phyloP scores from a whole-genome alignment of 2,329 filamentous ascomycete genomes.

The Annulohypoxylon truncatum region DNA sequence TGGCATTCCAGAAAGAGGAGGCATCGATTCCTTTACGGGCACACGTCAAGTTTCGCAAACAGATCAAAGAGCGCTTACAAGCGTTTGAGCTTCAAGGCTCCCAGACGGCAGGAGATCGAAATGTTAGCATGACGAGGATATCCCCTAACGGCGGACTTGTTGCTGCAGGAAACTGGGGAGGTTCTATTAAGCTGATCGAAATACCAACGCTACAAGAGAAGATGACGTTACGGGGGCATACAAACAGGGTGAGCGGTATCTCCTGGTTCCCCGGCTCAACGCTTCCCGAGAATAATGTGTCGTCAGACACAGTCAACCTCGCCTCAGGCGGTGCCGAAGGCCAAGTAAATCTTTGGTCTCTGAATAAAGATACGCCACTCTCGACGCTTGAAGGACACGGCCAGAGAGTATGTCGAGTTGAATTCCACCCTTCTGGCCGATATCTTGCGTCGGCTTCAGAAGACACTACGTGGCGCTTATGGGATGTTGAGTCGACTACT shows the following conservation, averaged over 20 bases:
- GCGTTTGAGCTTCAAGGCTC: constrained; percentile 92
- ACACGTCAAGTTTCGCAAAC: constrained; percentile 92
- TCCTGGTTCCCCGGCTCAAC: constrained; percentile 91
- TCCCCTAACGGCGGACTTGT: constrained; percentile 85
- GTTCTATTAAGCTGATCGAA: constrained; percentile 85
- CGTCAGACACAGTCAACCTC: constrained; percentile 80
- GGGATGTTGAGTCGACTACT: constrained; percentile 84
- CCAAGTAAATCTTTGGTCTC: constrained; percentile 88
- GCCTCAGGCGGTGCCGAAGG: constrained; percentile 92
- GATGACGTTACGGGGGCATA: constrained; percentile 82
- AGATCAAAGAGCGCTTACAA: constrained; percentile 83
- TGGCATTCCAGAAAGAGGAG: constrained; percentile 83
- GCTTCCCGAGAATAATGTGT: constrained; percentile 75
- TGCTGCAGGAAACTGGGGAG: constrained; percentile 93
- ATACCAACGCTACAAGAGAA: constrained; percentile 86
- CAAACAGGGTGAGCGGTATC: constrained; percentile 87
- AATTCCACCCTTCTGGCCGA: constrained; percentile 91
- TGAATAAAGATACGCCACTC: constrained; percentile 86
- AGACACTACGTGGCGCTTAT: constrained; percentile 96
- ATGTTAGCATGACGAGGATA: constrained; percentile 92
- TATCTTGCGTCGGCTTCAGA: constrained; percentile 94
- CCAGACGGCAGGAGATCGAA: constrained; percentile 90
- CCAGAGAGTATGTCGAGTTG: constrained; percentile 88
- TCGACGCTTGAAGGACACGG: constrained; percentile 85
- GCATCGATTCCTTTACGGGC: constrained; percentile 85